Base-by-base conservation (phyloP, 805 yeast genomes). In the Saturnispora besseyi region DNA sequence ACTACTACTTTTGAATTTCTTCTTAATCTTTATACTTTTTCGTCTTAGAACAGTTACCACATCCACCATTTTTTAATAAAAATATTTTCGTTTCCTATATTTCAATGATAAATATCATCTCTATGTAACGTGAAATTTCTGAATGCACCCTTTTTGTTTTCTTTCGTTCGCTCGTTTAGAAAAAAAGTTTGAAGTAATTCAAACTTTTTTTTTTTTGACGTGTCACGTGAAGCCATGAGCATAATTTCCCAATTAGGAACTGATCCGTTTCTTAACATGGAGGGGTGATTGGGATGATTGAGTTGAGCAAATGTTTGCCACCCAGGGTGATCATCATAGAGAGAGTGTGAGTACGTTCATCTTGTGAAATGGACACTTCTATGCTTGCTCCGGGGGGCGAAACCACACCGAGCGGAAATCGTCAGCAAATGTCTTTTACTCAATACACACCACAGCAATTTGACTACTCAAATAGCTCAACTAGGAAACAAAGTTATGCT, bases 11-110 rank as follows among this genome's bases (percentile, higher is more conserved):
- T 24, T 28, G 4, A 37, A 22, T 21, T 29, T 37, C 5, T 46
- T 26, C 22, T 42, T 52, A 4, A 52, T 30, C 18, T 50, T 47
- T 26, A 38, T 45, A 21, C 49, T 44, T 18, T 52, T 52, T 26
- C 42, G 47, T 32, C 55, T 50, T 12, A 52, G 21, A 9, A 50
- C 15, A 28, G 37, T 34, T 7, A 50, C 41, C 1, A 52, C 49
- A 24, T 50, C 51, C 5, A 45, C 49, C 53, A 49, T 52, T 33
- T n/a, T 13, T n/a, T 9, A n/a, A 12, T 36, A 36, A 7, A 21
- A 18, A 36, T 36, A 36, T 33, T 26, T 8, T 26, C 29, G 6
- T 26, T 26, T 26, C 29, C 9, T 26, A 26, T 26, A 26, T 8
- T 26, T 26, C 3, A 8, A 26, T 6, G 29, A 26, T 26, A 26